Percentiles rank a stretch among this genome's conserved stretches.
Evolutionary conservation across 768 basidiomycete species (phyloP).

Genomic region (Leucocoprinus sp.): DNA sequence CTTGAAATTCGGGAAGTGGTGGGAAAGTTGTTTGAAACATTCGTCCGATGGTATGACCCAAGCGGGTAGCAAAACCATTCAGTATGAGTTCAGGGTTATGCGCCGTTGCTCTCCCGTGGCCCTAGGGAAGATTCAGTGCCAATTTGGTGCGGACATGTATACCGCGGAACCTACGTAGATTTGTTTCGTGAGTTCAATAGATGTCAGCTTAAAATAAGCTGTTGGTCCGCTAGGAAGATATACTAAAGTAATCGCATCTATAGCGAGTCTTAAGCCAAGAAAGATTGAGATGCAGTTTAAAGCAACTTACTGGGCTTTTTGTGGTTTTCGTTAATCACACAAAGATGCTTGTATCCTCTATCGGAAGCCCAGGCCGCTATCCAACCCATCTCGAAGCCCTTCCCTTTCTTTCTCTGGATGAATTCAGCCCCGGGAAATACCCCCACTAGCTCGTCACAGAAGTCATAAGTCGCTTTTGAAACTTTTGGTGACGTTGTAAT

Average conservation of each 20-base stretch:
- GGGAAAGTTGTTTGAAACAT: conserved; percentile 98
- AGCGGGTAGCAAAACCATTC: conserved; percentile 88
- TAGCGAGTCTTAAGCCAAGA: conserved; percentile 7
- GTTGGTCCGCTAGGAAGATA: conserved; percentile 90
- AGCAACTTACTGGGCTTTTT: conserved; percentile 78
- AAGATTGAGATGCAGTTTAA: not conserved
- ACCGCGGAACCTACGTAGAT: conserved; percentile 56
- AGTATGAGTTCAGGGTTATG: conserved; percentile 94
- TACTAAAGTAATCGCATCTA: conserved; percentile 89
- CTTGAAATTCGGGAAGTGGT: conserved; percentile 89
- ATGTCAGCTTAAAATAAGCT: conserved; percentile 91
- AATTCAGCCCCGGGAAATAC: conserved; percentile 92
- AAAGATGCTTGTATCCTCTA: conserved; percentile 79
- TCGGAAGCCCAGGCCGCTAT: conserved; percentile 92
- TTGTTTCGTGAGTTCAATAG: conserved; percentile 75
- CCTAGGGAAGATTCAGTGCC: conserved; percentile 34
- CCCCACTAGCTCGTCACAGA: conserved; percentile 85
- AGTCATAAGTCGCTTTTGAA: conserved; percentile 82
- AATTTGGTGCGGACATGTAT: not conserved
- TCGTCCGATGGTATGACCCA: conserved; percentile 88
- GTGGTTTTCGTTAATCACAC: conserved; percentile 94
- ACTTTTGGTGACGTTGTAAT: conserved; percentile 88
- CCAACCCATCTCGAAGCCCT: conserved; percentile 83
- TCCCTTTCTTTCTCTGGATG: conserved; percentile 76
- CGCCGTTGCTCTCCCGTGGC: conserved; percentile 86